Percentiles rank a stretch among this genome's conserved stretches.
Evolutionary conservation across 768 basidiomycete species (phyloP).

Genomic region (Floccularia luteovirens): DNA sequence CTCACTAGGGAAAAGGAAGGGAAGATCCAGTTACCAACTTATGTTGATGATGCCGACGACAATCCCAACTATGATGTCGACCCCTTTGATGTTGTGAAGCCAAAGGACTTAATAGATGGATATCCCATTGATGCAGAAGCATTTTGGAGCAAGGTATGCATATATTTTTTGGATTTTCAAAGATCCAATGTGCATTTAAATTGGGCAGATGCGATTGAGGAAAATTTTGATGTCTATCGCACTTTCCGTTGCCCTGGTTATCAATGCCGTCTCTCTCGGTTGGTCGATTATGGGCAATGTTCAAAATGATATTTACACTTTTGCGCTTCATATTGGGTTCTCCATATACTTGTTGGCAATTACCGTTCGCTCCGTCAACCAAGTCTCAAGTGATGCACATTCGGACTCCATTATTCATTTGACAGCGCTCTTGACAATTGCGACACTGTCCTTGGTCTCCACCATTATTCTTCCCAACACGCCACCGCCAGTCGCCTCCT

Average conservation of each 20-base stretch:
- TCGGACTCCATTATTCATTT: conserved; percentile 56
- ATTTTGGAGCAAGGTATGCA: conserved; percentile 22
- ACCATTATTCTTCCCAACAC: conserved; percentile 52
- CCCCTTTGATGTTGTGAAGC: conserved; percentile 45
- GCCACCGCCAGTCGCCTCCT: conserved; percentile 22
- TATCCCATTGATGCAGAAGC: conserved; percentile 21
- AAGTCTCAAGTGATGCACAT: conserved; percentile 30
- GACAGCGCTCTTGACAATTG: conserved; percentile 42
- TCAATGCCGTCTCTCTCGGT: conserved; percentile 50
- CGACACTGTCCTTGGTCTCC: conserved; percentile 32
- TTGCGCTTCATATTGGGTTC: conserved; percentile 40
- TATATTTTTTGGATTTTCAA: conserved; percentile 17
- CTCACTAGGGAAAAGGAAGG: conserved; percentile 33
- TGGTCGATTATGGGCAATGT: conserved; percentile 35
- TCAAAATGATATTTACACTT: conserved; percentile 22
- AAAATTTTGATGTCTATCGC: conserved; percentile 46
- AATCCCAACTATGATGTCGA: conserved; percentile 9
- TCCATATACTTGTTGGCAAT: conserved; percentile 54
- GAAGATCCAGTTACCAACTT: conserved; percentile 27
- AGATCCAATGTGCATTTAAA: neutral
- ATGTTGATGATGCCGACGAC: conserved; percentile 12
- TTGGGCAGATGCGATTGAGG: conserved; percentile 44
- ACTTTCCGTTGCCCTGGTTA: conserved; percentile 34
- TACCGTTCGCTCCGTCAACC: conserved; percentile 41
- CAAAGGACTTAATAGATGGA: conserved; percentile 44